phyloP scores from a whole-genome alignment of 192 early-diverging fungal species.

The Haplosporangium gracile region DNA sequence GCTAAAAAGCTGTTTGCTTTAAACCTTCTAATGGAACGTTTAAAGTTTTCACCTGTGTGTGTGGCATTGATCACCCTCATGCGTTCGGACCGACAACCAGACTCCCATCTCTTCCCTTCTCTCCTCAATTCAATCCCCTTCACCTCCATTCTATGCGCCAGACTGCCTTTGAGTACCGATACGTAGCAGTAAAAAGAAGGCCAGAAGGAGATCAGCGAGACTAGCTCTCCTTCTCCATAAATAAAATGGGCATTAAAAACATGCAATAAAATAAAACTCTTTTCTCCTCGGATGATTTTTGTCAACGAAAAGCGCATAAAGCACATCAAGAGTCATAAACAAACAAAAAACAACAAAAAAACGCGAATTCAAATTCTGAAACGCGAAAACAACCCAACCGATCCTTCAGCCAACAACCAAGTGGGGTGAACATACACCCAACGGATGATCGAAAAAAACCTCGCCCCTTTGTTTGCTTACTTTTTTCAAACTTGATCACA shows the following conservation, averaged over 20 bases:
- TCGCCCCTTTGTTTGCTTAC: not conserved
- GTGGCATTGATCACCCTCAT: constrained; percentile 4
- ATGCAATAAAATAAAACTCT: not conserved
- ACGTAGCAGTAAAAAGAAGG: not conserved
- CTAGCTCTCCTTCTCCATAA: not conserved
- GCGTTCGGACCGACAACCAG: not conserved
- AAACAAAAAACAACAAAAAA: not conserved
- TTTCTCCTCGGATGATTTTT: not conserved
- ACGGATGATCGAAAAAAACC: not conserved
- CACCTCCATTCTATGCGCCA: not conserved
- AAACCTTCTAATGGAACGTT: not conserved
- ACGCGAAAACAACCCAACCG: not conserved
- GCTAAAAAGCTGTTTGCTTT: not conserved
- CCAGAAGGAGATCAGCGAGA: not conserved
- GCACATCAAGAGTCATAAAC: not conserved
- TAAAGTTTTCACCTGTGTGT: not conserved
- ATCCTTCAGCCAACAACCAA: not conserved
- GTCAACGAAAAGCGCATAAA: not conserved
- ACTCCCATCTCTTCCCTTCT: not conserved
- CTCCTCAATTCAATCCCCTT: not conserved
- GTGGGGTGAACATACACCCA: not conserved
- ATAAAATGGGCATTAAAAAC: not conserved
- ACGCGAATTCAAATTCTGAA: not conserved
- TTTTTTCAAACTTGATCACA: not conserved
- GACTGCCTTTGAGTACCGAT: too few species aligned